These are phyloP conservation scores for Aureobasidium mangrovei DNA, from an alignment of 2,329 filamentous ascomycete species.

Conservation along the genomic window DNA sequence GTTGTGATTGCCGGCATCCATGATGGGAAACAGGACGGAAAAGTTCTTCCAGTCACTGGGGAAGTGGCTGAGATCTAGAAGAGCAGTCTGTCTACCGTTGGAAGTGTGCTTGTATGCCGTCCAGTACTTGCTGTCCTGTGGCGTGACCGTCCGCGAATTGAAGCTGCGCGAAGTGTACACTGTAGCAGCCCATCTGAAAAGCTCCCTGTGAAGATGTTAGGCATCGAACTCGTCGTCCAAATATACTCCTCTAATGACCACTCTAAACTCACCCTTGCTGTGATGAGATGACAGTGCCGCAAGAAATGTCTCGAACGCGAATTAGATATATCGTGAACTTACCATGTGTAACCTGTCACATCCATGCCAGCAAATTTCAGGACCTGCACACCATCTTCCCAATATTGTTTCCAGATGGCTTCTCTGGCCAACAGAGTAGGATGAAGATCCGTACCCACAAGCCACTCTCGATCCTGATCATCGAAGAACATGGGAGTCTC, in stretches of 20 bases:
- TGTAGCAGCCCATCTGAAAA: slow-evolving; percentile 44
- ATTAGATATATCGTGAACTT: slow-evolving; percentile 19
- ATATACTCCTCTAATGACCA: neutral
- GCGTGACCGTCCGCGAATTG: slow-evolving; percentile 32
- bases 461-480: slow-evolving; percentile 25
- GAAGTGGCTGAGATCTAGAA: slow-evolving; percentile 27
- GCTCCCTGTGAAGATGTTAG: slow-evolving; percentile 29
- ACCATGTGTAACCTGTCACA: slow-evolving; percentile 34
- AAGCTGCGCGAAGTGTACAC: slow-evolving; percentile 45
- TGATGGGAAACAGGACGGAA: slow-evolving; percentile 40
- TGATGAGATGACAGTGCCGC: neutral
- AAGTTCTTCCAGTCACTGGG: slow-evolving; percentile 29
- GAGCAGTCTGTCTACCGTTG: slow-evolving; percentile 24
- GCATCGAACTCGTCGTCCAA: neutral
- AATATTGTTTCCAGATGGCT: slow-evolving; percentile 30
- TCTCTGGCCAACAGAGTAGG: slow-evolving; percentile 25
- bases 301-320: neutral
- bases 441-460: slow-evolving; percentile 29
- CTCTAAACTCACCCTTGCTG: neutral
- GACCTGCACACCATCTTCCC: slow-evolving; percentile 25
- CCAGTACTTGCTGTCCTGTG: slow-evolving; percentile 29
- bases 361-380: slow-evolving; percentile 25
- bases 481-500: slow-evolving; percentile 29
- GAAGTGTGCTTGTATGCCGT: slow-evolving; percentile 26
- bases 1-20: slow-evolving; percentile 43